Conservation (phyloP, 805 yeast genomes). For the Saccharomyces kudriavzevii region DNA sequence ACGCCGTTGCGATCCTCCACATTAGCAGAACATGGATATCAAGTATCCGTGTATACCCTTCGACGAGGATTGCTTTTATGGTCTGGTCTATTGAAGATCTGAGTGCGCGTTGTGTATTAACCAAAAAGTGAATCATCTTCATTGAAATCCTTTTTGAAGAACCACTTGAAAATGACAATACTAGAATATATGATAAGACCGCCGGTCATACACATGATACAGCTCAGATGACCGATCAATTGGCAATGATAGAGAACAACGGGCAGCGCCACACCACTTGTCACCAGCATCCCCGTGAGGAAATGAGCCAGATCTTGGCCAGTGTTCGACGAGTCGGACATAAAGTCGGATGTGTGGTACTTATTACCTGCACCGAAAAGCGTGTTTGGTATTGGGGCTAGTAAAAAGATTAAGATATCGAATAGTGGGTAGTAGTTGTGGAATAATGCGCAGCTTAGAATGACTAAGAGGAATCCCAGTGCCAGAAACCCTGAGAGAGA, state of each 20-base stretch:
- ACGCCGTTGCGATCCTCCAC: neutral
- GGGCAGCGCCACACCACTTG: slow-evolving; percentile 72
- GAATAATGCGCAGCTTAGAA: slow-evolving; percentile 79
- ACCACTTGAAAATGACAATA: slow-evolving; percentile 71
- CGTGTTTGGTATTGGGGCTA: slow-evolving; percentile 69
- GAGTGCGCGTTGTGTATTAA: slow-evolving; percentile 2
- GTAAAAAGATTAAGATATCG: slow-evolving; percentile 54
- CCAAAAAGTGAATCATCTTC: slow-evolving; percentile 35
- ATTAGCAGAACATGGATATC: neutral
- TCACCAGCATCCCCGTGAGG: slow-evolving; percentile 64
- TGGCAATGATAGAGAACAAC: slow-evolving; percentile 67
- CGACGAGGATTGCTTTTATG: neutral
- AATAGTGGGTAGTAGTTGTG: slow-evolving; percentile 88
- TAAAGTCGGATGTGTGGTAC: slow-evolving; percentile 47
- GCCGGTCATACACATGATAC: slow-evolving; percentile 69
- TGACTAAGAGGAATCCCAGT: slow-evolving; percentile 80
- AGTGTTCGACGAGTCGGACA: slow-evolving; percentile 42
- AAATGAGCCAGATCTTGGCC: slow-evolving; percentile 77
- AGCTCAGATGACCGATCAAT: slow-evolving; percentile 61
- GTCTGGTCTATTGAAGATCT: neutral
- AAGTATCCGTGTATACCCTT: neutral
- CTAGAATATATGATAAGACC: slow-evolving; percentile 80
- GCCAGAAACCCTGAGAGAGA: slow-evolving; percentile 51
- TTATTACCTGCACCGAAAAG: slow-evolving; percentile 37
- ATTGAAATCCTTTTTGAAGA: slow-evolving; percentile 45